Evolutionary conservation across 768 basidiomycete genomes (phyloP), one percentile per base, ranked within the genome.

Genomic region (Chiua virens): DNA sequence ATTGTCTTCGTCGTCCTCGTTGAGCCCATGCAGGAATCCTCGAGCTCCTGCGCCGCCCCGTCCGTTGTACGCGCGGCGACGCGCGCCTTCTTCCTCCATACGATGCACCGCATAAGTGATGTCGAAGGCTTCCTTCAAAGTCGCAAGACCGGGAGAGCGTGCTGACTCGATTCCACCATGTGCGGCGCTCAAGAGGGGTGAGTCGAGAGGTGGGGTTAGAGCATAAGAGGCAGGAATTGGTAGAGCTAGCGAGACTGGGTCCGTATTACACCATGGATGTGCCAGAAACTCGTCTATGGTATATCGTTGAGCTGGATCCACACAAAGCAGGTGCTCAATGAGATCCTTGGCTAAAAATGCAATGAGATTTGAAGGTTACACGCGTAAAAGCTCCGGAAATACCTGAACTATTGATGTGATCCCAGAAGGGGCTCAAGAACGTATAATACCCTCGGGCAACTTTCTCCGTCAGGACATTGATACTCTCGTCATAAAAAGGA

Each of bases 381-480:
- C n/a, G 21, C 39, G 10, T n/a, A 35, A 41, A 37, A 44, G 42
- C 20, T 42, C 15, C 30, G 18, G 34, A 30, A 77, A 35, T 58
- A 94, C 93, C 90, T 50, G 85, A 80, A 53, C 75, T 65, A 54
- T 87, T 91, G 56, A 98, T 92, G 58, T 97, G 90, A 62, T 99
- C 96, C 97, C 97, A 99, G 93, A 98, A 99, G 3, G 97, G 97
- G 61, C 92, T 96, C 43, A 99, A 74, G 77, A 99, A 99, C 1
- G 97, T 98, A 69, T 98, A 99, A 67, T 97, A 89, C 6, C 97
- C 97, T 53, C 88, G 78, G 3, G 97, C 97, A 21, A 99, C 97
- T 71, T 99, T 99, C 71, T 98, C 96, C 0, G 97, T 98, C 39
- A 98, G 80, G 36, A 98, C 93, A 60, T 89, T 93, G 73, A 99